Conservation (phyloP, 2,329 filamentous ascomycete genomes). For the Knufia fluminis region DNA sequence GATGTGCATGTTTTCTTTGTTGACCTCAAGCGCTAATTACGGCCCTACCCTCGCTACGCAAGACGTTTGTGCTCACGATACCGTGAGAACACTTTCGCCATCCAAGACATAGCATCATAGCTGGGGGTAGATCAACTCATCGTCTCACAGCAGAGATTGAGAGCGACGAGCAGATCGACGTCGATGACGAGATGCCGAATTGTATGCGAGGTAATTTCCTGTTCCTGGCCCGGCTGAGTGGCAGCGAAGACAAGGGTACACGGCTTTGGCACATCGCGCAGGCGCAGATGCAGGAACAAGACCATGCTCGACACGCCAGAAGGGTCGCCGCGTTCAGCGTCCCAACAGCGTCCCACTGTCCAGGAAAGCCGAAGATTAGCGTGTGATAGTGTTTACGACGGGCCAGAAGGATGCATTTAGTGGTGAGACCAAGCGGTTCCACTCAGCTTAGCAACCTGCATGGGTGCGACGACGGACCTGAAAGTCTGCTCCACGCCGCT, state of each 20-base stretch:
- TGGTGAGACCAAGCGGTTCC: constrained; percentile 20
- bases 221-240: constrained; percentile 4
- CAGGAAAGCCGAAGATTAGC: constrained; percentile 17
- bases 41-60: background rate
- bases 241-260: constrained; percentile 3
- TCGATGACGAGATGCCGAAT: constrained; percentile 6
- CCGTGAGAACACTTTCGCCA: background rate
- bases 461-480: constrained; percentile 22
- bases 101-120: constrained; percentile 4
- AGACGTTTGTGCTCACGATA: background rate
- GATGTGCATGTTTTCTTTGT: background rate
- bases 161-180: constrained; percentile 4
- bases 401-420: constrained; percentile 13
- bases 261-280: constrained; percentile 1
- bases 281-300: constrained; percentile 9
- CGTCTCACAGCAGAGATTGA: constrained; percentile 1
- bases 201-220: constrained; percentile 5
- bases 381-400: constrained; percentile 23
- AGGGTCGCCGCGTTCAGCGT: constrained; percentile 6
- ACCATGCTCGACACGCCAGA: background rate
- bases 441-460: constrained; percentile 15
- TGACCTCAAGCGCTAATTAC: background rate
- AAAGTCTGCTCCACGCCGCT: constrained; percentile 15
- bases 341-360: background rate
- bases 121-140: constrained; percentile 1